Evolutionary conservation across 202 grass and related monocot species (phyloP), one percentile per base, ranked within the genome.

Genomic region (Zoysia matrella): DNA sequence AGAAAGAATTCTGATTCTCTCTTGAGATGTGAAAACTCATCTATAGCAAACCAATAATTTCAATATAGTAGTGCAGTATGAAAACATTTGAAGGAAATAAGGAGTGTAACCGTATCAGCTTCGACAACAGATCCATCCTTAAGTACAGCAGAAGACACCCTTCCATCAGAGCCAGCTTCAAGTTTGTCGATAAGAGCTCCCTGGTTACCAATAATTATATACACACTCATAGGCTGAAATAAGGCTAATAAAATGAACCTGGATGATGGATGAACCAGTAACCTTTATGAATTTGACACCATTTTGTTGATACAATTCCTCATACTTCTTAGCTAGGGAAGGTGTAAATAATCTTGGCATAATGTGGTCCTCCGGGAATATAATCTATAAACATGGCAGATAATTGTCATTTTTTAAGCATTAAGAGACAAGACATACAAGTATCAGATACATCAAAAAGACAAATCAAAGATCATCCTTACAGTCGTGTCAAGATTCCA

Each of bases 301-400:
- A 81, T 93, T 89, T 86, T 90, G 82, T 16, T 90, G 78, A 87
- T 97, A 97, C 58, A 97, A 88, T 61, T 91, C 84, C 84, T 97
- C 92, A 57, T 97, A 97, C 86, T 79, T 94, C 66, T 78, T 81
- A 67, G 95, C 95, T 91, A 97, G 86, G 11, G 92, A 92, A 88
- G 95, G 88, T 69, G 95, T 97, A 91, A 94, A 97, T 18, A 97
- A 85, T 91, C 92, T 91, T 91, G 92, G 84, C 95, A 97, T 97
- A 73, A 97, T 82, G 60, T 84, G 92, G 45, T 91, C 86, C 77
- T 94, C 92, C 54, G 92, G 95, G 70, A 97, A 97, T 91, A 97
- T 88, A 70, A 97, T 80, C 95, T 97, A 89, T 39, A 63, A 45
- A 90, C 2, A 75, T 16, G 72, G 47, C 5, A 73, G 42, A 51